Evolutionary conservation across 2,329 filamentous ascomycete species (phyloP).

Genomic region (Ophiostoma sp.): DNA sequence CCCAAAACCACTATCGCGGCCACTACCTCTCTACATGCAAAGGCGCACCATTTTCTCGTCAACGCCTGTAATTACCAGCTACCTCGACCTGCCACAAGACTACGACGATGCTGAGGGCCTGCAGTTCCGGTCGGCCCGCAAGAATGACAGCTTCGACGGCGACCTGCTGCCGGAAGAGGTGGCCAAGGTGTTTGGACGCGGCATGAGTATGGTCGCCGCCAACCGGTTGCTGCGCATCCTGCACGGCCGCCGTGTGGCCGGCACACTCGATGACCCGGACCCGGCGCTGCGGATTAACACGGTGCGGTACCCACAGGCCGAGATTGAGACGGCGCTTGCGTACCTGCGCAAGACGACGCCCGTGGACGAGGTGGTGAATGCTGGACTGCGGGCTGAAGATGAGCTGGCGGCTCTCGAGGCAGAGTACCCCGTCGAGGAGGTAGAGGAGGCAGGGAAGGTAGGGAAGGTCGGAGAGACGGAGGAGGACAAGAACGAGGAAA

Average conservation of each 20-base stretch:
- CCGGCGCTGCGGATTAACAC: slow-evolving; percentile 49
- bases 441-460: slow-evolving; percentile 28
- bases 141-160: slow-evolving; percentile 1
- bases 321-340: slow-evolving; percentile 45
- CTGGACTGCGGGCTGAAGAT: slow-evolving; percentile 57
- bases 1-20: background rate
- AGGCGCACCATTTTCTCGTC: slow-evolving; percentile 31
- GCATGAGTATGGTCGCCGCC: slow-evolving; percentile 41
- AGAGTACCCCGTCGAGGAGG: slow-evolving; percentile 30
- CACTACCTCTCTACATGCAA: background rate
- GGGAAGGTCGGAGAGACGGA: slow-evolving; percentile 24
- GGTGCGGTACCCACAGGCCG: slow-evolving; percentile 38
- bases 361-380: slow-evolving; percentile 57
- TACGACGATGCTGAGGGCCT: slow-evolving; percentile 55
- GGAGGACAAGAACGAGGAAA: background rate
- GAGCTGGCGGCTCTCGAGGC: slow-evolving; percentile 49
- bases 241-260: slow-evolving; percentile 59
- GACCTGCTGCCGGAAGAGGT: slow-evolving; percentile 48
- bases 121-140: slow-evolving; percentile 41
- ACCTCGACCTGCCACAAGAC: slow-evolving; percentile 52
- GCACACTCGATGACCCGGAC: slow-evolving; percentile 60
- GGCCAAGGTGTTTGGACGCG: slow-evolving; percentile 46
- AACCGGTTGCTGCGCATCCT: slow-evolving; percentile 54
- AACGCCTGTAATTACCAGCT: slow-evolving; percentile 44
- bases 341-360: slow-evolving; percentile 52